Conservation (phyloP, 179 eudicot genomes). For the Spergularia azorica region DNA sequence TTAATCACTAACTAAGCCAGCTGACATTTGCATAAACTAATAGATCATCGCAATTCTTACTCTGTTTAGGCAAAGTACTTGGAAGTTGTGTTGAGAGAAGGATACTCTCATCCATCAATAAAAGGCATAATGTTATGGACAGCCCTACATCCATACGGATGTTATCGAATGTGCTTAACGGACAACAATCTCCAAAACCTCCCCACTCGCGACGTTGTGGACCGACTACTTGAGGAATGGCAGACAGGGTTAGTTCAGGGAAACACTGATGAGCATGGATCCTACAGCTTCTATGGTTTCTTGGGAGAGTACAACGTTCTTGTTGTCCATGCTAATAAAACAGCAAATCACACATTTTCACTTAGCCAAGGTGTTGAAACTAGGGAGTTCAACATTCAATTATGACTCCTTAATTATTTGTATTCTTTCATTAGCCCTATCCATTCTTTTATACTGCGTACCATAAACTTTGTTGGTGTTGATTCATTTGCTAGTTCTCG, state of each 20-base stretch:
- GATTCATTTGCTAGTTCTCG: neutral
- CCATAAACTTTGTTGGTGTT: too few relatives aligned
- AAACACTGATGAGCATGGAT: constrained; percentile 54
- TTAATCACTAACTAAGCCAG: neutral
- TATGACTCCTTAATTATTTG: constrained; percentile 22
- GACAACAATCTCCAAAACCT: constrained; percentile 58
- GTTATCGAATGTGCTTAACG: constrained; percentile 89
- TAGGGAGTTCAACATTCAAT: constrained; percentile 55
- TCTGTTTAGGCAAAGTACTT: constrained; percentile 55
- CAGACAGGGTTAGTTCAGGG: constrained; percentile 48
- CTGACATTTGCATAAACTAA: neutral
- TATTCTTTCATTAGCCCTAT: too few relatives aligned
- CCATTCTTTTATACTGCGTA: too few relatives aligned
- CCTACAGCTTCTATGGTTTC: constrained; percentile 64
- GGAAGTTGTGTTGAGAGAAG: constrained; percentile 68
- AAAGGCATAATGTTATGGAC: constrained; percentile 85
- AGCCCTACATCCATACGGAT: constrained; percentile 60
- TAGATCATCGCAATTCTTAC: neutral
- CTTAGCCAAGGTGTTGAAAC: constrained; percentile 61
- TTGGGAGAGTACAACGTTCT: constrained; percentile 61
- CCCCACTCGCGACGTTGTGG: constrained; percentile 73
- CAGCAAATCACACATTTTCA: constrained; percentile 51
- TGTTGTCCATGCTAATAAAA: constrained; percentile 39
- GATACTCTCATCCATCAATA: constrained; percentile 67
- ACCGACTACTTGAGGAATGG: constrained; percentile 72